Conservation (phyloP, 371 early-diverging fungal genomes). For the Haplosporangium sp. region DNA sequence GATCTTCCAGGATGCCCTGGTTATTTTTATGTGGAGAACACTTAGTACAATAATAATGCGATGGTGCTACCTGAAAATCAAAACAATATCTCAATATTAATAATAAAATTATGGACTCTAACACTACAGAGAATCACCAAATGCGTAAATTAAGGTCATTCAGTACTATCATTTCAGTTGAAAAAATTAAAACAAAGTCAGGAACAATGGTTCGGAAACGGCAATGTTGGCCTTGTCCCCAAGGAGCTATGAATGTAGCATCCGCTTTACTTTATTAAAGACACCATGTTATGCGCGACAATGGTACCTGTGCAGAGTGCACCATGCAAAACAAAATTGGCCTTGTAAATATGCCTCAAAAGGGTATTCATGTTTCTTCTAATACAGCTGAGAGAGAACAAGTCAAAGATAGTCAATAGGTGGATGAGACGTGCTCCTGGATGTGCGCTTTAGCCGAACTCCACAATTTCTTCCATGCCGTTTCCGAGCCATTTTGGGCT, state of each 20-base stretch:
- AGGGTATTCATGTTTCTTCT: not conserved
- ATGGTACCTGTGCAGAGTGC: not conserved
- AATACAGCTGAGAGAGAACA: not conserved
- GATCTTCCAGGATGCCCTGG: no score
- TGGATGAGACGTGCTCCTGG: no score
- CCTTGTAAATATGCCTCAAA: not conserved
- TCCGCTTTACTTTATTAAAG: no score
- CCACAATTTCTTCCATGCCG: slow-evolving; percentile 42
- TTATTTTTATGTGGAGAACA: no score
- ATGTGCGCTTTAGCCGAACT: slow-evolving; percentile 14
- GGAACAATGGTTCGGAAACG: no score
- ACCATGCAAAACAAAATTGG: not conserved
- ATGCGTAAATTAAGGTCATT: no score
- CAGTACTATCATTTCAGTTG: no score
- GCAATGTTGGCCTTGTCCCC: no score
- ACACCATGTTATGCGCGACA: not conserved
- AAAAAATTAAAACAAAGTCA: no score
- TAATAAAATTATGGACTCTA: not conserved
- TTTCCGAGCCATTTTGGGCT: slow-evolving; percentile 46
- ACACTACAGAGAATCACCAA: no score
- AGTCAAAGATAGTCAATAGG: not conserved
- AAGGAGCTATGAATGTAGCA: no score
- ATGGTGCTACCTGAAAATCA: not conserved
- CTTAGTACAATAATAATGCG: no score
- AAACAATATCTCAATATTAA: not conserved